Evolutionary conservation across 1,284 basidiomycete genomes (phyloP).

Genomic region (Neotropicomus parvogracilis): DNA sequence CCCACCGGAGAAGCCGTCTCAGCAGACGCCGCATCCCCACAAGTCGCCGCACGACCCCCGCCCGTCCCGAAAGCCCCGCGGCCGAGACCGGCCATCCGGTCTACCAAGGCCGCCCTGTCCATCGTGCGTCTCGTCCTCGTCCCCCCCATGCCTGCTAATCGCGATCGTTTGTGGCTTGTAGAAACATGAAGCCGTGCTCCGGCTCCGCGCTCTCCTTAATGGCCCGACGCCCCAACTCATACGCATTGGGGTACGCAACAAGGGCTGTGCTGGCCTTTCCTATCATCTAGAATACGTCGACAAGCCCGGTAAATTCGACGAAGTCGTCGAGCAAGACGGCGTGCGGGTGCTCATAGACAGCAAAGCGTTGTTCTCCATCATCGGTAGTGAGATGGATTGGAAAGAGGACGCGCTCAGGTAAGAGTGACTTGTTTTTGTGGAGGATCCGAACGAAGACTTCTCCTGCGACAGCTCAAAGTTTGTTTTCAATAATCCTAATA

Average conservation of each 20-base stretch:
- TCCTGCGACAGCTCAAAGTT: slow-evolving; percentile 80
- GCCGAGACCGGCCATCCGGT: slow-evolving; percentile 61
- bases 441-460: not conserved
- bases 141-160: not conserved
- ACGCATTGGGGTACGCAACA: slow-evolving; percentile 93
- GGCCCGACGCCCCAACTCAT: slow-evolving; percentile 89
- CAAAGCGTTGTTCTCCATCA: slow-evolving; percentile 97
- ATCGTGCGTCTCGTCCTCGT: slow-evolving; percentile 56
- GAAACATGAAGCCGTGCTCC: slow-evolving; percentile 79
- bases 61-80: slow-evolving; percentile 61
- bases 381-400: slow-evolving; percentile 99
- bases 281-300: slow-evolving; percentile 98
- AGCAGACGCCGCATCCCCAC: slow-evolving; percentile 61
- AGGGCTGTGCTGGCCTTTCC: slow-evolving; percentile 97
- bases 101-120: slow-evolving; percentile 78
- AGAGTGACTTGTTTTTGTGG: slow-evolving; percentile 22
- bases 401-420: slow-evolving; percentile 86
- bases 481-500: slow-evolving; percentile 86
- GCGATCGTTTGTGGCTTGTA: slow-evolving; percentile 31
- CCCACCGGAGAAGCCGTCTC: slow-evolving; percentile 48
- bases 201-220: slow-evolving; percentile 67
- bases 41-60: slow-evolving; percentile 67
- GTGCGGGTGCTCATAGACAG: slow-evolving; percentile 94
- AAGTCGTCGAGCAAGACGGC: slow-evolving; percentile 94
- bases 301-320: slow-evolving; percentile 89